A percentile compares a stretch with the other conserved stretches of the same genome.
Conservation (phyloP, 2,329 filamentous ascomycete genomes). For the Aspergillus ustus region DNA sequence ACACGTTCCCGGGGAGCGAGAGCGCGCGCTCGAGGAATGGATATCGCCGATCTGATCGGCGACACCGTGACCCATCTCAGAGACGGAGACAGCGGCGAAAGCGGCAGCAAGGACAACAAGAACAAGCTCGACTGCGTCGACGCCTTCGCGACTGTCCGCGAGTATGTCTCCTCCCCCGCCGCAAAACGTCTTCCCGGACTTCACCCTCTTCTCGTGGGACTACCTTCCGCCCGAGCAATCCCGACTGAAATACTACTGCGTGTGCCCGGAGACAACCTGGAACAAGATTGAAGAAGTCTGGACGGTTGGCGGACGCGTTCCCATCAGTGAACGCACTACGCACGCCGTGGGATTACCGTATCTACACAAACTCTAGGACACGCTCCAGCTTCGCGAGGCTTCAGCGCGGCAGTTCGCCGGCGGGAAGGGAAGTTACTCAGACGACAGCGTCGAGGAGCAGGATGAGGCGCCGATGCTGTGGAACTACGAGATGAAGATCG, state of each 20-base stretch:
- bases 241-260: slow-evolving; percentile 21
- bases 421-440: background rate
- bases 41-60: too few species aligned
- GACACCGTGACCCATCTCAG: too few species aligned
- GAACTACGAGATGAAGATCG: slow-evolving; percentile 23
- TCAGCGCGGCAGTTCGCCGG: background rate
- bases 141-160: slow-evolving; percentile 8
- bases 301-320: slow-evolving; percentile 12
- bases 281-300: slow-evolving; percentile 14
- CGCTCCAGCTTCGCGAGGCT: background rate
- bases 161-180: slow-evolving; percentile 1
- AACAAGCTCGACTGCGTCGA: background rate
- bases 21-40: too few species aligned
- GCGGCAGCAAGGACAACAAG: background rate
- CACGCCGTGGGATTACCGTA: background rate
- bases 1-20: slow-evolving; percentile 20
- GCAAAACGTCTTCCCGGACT: slow-evolving; percentile 9
- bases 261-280: background rate
- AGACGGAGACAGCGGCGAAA: background rate
- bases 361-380: background rate
- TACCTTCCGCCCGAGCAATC: slow-evolving; percentile 11
- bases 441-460: too few species aligned
- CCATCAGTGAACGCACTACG: background rate
- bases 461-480: slow-evolving; percentile 17
- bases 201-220: slow-evolving; percentile 22